Conservation (phyloP, 345 rosid genomes). For the Pugionium dolabratum region DNA sequence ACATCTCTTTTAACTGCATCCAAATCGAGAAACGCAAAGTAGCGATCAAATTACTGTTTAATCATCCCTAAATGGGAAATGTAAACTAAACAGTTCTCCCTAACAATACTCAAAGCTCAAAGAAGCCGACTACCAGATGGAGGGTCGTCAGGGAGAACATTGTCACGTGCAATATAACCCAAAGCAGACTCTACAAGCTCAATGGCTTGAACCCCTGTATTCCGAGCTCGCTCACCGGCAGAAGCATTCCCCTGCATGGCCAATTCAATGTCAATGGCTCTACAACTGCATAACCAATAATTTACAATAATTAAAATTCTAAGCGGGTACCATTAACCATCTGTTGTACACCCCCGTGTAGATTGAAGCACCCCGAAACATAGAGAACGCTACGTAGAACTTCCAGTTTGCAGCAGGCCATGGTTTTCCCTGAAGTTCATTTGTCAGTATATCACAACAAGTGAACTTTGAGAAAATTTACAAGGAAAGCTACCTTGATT, state of each 20-base stretch:
- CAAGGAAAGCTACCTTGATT: not conserved
- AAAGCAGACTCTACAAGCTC: constrained; percentile 64
- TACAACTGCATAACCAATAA: constrained; percentile 4
- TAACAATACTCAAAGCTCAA: constrained; percentile 9
- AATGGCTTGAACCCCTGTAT: constrained; percentile 60
- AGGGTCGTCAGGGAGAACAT: constrained; percentile 71
- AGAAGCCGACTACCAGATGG: constrained; percentile 58
- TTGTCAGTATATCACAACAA: constrained; percentile 19
- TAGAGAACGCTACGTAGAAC: constrained; percentile 83
- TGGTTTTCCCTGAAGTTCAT: constrained; percentile 60
- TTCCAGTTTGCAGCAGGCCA: constrained; percentile 94
- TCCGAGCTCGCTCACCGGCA: constrained; percentile 82
- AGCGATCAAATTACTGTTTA: constrained; percentile 7
- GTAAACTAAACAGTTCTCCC: not conserved
- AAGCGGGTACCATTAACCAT: constrained; percentile 73
- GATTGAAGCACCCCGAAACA: constrained; percentile 91
- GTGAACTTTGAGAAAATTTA: not conserved
- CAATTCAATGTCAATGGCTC: constrained; percentile 19
- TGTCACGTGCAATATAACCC: constrained; percentile 52
- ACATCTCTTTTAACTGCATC: constrained; percentile 42
- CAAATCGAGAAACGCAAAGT: constrained; percentile 6
- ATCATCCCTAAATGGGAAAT: not conserved
- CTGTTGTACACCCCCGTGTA: constrained; percentile 74
- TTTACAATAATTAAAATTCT: constrained; percentile 7
- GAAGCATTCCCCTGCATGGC: constrained; percentile 86